phyloP scores from a whole-genome alignment of 352 stramenopile species.

The Pythium dissotocum region DNA sequence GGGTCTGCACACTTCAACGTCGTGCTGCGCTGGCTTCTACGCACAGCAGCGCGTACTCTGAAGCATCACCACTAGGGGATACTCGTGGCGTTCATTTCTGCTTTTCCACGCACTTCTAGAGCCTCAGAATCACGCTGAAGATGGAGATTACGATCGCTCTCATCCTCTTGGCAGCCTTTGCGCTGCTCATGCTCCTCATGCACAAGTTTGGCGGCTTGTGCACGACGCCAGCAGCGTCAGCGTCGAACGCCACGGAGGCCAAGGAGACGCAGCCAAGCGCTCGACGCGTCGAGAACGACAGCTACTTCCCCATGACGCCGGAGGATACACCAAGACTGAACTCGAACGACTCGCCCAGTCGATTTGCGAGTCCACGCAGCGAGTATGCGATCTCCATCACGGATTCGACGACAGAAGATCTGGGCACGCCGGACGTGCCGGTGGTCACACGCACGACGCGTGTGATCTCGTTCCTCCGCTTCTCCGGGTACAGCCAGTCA shows the following conservation, averaged over 20 bases:
- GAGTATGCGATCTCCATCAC: slow-evolving; percentile 16
- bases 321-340: background rate
- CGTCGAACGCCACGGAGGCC: background rate
- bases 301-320: background rate
- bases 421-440: background rate
- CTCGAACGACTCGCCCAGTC: background rate
- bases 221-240: background rate
- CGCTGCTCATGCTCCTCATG: slow-evolving; percentile 22
- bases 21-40: background rate
- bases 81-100: background rate
- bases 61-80: no score
- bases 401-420: background rate
- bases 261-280: background rate
- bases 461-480: slow-evolving; percentile 24
- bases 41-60: background rate
- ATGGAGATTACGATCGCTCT: slow-evolving; percentile 12
- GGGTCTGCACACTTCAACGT: background rate
- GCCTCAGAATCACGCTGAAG: background rate
- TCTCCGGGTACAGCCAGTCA: slow-evolving; percentile 26
- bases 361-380: background rate
- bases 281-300: background rate
- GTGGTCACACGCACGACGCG: slow-evolving; percentile 1
- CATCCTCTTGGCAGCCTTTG: slow-evolving; percentile 2
- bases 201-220: slow-evolving; percentile 18
- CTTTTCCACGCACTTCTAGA: slow-evolving; percentile 5